A percentile compares a stretch with the other conserved stretches of the same genome.
phyloP scores from a whole-genome alignment of 768 basidiomycete species.

The Auriscalpium orientale region DNA sequence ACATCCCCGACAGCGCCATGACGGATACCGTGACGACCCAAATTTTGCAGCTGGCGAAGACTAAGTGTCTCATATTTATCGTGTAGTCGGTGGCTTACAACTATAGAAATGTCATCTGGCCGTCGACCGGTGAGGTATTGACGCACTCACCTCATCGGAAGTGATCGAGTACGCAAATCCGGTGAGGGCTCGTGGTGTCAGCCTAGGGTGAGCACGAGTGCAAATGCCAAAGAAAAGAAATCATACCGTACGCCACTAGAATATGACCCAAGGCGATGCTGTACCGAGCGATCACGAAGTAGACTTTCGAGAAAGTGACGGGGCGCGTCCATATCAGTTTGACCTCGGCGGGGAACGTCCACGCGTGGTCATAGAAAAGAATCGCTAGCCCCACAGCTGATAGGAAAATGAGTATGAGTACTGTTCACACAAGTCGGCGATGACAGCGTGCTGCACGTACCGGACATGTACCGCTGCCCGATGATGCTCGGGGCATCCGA shows the following conservation, averaged over 20 bases:
- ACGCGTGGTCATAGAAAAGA: slow-evolving; percentile 36
- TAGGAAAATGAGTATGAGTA: too few species aligned
- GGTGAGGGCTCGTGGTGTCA: background rate
- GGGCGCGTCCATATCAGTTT: slow-evolving; percentile 33
- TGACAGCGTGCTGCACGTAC: too few species aligned
- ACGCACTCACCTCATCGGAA: slow-evolving; percentile 2
- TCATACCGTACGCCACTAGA: slow-evolving; percentile 23
- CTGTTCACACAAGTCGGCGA: too few species aligned
- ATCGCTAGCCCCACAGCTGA: slow-evolving; percentile 27
- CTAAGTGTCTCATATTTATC: background rate
- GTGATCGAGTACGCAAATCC: too few species aligned
- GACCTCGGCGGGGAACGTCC: slow-evolving; percentile 35
- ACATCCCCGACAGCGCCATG: slow-evolving; percentile 16
- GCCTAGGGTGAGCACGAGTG: background rate
- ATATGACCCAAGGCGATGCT: slow-evolving; percentile 23
- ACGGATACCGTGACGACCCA: background rate
- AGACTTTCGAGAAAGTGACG: slow-evolving; percentile 28
- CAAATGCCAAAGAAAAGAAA: background rate
- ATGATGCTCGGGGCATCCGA: too few species aligned
- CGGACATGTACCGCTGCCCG: too few species aligned
- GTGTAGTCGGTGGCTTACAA: background rate
- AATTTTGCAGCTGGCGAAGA: background rate
- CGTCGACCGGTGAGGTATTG: background rate
- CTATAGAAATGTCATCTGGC: background rate
- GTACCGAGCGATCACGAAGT: slow-evolving; percentile 36